A percentile compares a stretch with the other conserved stretches of the same genome.
phyloP scores from a whole-genome alignment of 768 basidiomycete genomes.

The Termitomyces sp. region DNA sequence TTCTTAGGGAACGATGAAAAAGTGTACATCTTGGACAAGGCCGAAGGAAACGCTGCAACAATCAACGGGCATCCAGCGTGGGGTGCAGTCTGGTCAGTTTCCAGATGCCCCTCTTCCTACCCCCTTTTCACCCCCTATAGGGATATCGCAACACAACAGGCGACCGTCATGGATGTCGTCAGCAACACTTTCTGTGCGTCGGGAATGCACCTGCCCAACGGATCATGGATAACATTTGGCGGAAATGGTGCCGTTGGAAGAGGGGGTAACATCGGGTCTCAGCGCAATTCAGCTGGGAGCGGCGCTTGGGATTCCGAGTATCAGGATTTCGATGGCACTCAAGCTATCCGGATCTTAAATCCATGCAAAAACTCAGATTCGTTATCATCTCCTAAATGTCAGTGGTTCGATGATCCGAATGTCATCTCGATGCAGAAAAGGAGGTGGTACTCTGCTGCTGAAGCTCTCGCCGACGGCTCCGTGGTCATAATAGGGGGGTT shows the following conservation, averaged over 20 bases:
- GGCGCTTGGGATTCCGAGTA: slow-evolving; percentile 61
- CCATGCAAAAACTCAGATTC: slow-evolving; percentile 55
- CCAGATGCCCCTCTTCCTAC: neutral
- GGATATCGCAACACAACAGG: slow-evolving; percentile 57
- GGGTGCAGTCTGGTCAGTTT: slow-evolving; percentile 58
- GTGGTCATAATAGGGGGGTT: slow-evolving; percentile 80
- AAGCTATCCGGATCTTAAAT: slow-evolving; percentile 75
- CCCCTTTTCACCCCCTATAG: slow-evolving; percentile 21
- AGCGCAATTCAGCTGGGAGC: slow-evolving; percentile 37
- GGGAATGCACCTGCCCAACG: slow-evolving; percentile 78
- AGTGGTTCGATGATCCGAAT: slow-evolving; percentile 67
- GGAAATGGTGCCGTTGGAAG: slow-evolving; percentile 72
- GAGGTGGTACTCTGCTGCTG: slow-evolving; percentile 77
- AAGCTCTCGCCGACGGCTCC: slow-evolving; percentile 64
- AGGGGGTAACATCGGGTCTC: slow-evolving; percentile 54
- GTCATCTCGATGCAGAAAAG: slow-evolving; percentile 59
- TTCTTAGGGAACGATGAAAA: slow-evolving; percentile 75
- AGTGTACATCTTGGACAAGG: slow-evolving; percentile 89
- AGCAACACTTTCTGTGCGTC: slow-evolving; percentile 81
- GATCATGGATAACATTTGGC: slow-evolving; percentile 69
- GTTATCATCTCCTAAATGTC: slow-evolving; percentile 45
- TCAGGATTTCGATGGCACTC: slow-evolving; percentile 76
- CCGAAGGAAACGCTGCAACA: slow-evolving; percentile 64
- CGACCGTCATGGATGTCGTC: slow-evolving; percentile 61
- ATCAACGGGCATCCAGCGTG: slow-evolving; percentile 71